These are phyloP conservation scores for Penicillium canescens DNA, from an alignment of 495 filamentous ascomycete genomes.

Conservation along the genomic window DNA sequence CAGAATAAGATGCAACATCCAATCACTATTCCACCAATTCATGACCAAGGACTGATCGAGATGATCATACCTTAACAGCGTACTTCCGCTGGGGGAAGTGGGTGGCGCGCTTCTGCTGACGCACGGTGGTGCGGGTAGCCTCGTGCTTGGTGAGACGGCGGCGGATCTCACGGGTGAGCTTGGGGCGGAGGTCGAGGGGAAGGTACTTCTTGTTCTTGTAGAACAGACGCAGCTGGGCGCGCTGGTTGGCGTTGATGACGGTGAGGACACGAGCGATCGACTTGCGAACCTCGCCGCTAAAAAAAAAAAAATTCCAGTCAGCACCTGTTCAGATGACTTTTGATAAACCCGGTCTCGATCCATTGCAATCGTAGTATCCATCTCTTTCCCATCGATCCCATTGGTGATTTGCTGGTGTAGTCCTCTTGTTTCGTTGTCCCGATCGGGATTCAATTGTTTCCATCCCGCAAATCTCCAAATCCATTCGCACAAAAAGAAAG, in stretches of 20 bases:
- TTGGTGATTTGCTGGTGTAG: conserved; percentile 2
- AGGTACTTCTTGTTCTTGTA: conserved; percentile 99
- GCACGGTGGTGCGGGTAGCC: conserved; percentile 73
- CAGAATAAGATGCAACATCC: background rate
- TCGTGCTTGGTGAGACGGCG: conserved; percentile 90
- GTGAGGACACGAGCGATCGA: conserved; percentile 97
- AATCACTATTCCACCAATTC: background rate
- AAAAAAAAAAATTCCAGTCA: conserved; percentile 22
- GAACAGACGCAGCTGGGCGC: conserved; percentile 95
- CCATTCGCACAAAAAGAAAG: conserved; percentile 11
- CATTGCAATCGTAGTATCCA: background rate
- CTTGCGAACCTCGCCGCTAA: conserved; percentile 98
- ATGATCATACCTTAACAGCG: conserved; percentile 84
- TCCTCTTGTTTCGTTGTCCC: conserved; percentile 8
- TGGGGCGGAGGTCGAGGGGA: conserved; percentile 93
- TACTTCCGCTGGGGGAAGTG: conserved; percentile 99
- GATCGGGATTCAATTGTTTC: conserved; percentile 14
- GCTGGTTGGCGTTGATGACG: conserved; percentile 98
- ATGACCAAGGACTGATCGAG: background rate
- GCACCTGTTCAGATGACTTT: conserved; percentile 14
- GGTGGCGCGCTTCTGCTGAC: conserved; percentile 87
- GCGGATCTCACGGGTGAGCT: conserved; percentile 95
- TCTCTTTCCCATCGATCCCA: background rate
- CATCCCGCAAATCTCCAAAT: conserved; percentile 21
- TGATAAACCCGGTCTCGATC: background rate